phyloP scores from a whole-genome alignment of 1,139 yeast genomes.

The Yamadazyma dushanensis region DNA sequence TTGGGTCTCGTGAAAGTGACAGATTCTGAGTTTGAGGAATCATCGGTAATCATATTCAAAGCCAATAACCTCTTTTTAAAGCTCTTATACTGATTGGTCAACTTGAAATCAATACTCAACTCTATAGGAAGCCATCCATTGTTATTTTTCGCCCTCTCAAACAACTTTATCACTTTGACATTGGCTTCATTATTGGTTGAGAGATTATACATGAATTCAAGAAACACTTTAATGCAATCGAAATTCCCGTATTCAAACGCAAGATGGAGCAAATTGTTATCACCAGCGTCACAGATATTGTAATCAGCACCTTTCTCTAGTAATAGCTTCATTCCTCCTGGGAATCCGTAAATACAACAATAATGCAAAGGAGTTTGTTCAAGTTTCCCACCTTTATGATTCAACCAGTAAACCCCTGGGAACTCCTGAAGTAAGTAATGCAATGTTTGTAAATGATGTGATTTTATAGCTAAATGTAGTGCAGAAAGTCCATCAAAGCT shows the following conservation, averaged over 20 bases:
- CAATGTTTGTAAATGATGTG: slow-evolving; percentile 73
- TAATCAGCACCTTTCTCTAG: slow-evolving; percentile 83
- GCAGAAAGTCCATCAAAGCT: slow-evolving; percentile 74
- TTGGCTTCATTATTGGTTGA: slow-evolving; percentile 34
- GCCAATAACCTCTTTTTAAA: slow-evolving; percentile 18
- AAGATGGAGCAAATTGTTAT: slow-evolving; percentile 77
- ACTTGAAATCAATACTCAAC: slow-evolving; percentile 37
- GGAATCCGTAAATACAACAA: slow-evolving; percentile 66
- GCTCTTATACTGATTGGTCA: slow-evolving; percentile 28
- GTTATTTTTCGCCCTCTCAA: slow-evolving; percentile 43
- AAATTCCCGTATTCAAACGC: slow-evolving; percentile 77
- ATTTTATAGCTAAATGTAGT: slow-evolving; percentile 69
- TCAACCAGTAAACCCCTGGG: slow-evolving; percentile 63
- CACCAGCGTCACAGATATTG: slow-evolving; percentile 56
- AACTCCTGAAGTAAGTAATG: slow-evolving; percentile 82
- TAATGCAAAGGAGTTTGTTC: slow-evolving; percentile 74
- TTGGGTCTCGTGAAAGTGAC: slow-evolving; percentile 1
- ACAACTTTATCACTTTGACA: slow-evolving; percentile 35
- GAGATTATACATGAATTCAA: slow-evolving; percentile 32
- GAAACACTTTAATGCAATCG: slow-evolving; percentile 60
- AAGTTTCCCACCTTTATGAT: slow-evolving; percentile 46
- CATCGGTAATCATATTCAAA: neutral
- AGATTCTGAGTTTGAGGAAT: slow-evolving; percentile 6
- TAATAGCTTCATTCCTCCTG: slow-evolving; percentile 67
- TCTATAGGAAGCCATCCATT: slow-evolving; percentile 71